These are phyloP conservation scores for Eremomyces bilateralis DNA, from an alignment of 495 filamentous ascomycete species.

Conservation along the genomic window DNA sequence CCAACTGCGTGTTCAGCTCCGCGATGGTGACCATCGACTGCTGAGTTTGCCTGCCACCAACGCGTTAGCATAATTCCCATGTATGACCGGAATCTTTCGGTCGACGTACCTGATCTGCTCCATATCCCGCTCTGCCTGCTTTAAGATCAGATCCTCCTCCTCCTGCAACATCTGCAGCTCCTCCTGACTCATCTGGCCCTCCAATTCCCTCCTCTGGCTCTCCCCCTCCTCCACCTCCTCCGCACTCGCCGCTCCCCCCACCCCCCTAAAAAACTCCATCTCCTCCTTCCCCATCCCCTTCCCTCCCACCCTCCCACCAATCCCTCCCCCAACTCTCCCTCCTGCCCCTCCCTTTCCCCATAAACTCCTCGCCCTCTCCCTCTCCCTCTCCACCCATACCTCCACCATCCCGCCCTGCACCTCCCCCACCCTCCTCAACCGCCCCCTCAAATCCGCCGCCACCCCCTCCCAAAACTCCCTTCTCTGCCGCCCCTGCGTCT, in stretches of 20 bases:
- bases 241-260: not conserved
- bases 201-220: slow-evolving; percentile 26
- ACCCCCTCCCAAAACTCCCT: slow-evolving; percentile 54
- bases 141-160: slow-evolving; percentile 82
- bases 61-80: slow-evolving; percentile 1
- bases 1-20: slow-evolving; percentile 73
- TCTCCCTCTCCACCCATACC: slow-evolving; percentile 54
- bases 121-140: slow-evolving; percentile 74
- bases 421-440: slow-evolving; percentile 50
- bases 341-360: slow-evolving; percentile 42
- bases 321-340: slow-evolving; percentile 10
- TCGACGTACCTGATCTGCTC: slow-evolving; percentile 64
- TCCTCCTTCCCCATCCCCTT: not conserved
- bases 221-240: slow-evolving; percentile 9
- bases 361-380: slow-evolving; percentile 76
- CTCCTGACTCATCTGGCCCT: slow-evolving; percentile 48
- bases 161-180: slow-evolving; percentile 83
- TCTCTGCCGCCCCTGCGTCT: slow-evolving; percentile 38
- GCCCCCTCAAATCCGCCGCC: slow-evolving; percentile 54
- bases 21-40: slow-evolving; percentile 82
- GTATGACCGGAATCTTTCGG: not conserved
- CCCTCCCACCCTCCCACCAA: slow-evolving; percentile 3
- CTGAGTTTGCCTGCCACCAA: slow-evolving; percentile 49
- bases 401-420: slow-evolving; percentile 84
- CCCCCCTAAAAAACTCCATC: not conserved